These are phyloP conservation scores for Rhizophagus prolifer DNA, from an alignment of 192 early-diverging fungal genomes.

Conservation along the genomic window DNA sequence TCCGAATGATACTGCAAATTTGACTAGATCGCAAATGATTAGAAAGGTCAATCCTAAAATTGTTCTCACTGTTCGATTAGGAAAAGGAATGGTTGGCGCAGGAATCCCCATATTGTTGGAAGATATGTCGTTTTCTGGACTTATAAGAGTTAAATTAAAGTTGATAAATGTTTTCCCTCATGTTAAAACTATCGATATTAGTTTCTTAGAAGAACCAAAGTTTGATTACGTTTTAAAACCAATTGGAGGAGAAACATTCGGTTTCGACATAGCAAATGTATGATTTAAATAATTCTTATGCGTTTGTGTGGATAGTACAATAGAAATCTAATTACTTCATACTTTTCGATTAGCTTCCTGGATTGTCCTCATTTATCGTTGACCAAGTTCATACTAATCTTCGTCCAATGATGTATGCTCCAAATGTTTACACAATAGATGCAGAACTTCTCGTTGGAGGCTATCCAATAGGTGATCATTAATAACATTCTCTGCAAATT, in stretches of 20 bases:
- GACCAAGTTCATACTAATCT: constrained; percentile 72
- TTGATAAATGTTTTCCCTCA: constrained; percentile 86
- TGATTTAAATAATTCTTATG: constrained; percentile 20
- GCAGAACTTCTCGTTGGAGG: constrained; percentile 77
- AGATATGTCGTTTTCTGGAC: constrained; percentile 79
- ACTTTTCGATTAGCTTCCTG: constrained; percentile 63
- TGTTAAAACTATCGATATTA: constrained; percentile 78
- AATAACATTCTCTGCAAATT: constrained; percentile 23
- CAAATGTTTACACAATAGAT: constrained; percentile 78
- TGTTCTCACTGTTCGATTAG: constrained; percentile 79
- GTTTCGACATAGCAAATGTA: constrained; percentile 84
- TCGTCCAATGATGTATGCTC: constrained; percentile 82
- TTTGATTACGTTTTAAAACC: constrained; percentile 92
- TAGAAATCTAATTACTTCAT: background rate
- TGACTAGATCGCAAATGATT: constrained; percentile 66
- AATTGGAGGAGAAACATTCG: constrained; percentile 79
- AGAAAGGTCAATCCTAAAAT: constrained; percentile 85
- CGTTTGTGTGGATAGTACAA: background rate
- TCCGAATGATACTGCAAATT: constrained; percentile 76
- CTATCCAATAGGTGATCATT: constrained; percentile 48
- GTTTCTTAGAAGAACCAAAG: constrained; percentile 81
- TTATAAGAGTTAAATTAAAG: constrained; percentile 79
- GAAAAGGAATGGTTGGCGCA: constrained; percentile 82
- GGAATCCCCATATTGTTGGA: constrained; percentile 83
- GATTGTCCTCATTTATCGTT: constrained; percentile 73